Evolutionary conservation across 1,139 yeast species (phyloP).

Genomic region (Yamadazyma oceani): DNA sequence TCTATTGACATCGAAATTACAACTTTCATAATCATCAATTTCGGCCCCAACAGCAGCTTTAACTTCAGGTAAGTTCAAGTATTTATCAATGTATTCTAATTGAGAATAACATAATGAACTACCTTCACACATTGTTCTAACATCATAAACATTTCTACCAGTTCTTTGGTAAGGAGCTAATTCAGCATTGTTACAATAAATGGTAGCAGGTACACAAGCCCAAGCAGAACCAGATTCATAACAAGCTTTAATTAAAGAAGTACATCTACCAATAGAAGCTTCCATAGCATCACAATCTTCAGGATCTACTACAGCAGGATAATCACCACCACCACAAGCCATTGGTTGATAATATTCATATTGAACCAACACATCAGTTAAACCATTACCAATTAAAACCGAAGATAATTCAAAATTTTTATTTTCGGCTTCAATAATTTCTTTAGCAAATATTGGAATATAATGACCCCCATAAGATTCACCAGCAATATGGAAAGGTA

Average conservation of each 20-base stretch:
- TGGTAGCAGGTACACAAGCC: constrained; percentile 91
- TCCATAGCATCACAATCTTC: constrained; percentile 81
- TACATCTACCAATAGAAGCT: constrained; percentile 75
- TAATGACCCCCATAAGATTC: constrained; percentile 99
- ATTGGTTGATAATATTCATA: constrained; percentile 88
- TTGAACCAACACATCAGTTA: constrained; percentile 90
- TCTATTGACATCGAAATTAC: constrained; percentile 82
- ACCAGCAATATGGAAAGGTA: constrained; percentile 92
- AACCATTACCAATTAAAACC: constrained; percentile 92
- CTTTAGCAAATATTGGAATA: constrained; percentile 89
- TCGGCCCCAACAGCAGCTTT: constrained; percentile 90
- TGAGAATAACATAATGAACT: constrained; percentile 67
- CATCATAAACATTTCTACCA: constrained; percentile 92
- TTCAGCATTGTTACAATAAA: constrained; percentile 87
- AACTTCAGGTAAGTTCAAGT: constrained; percentile 37
- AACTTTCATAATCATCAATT: constrained; percentile 77
- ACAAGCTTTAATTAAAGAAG: constrained; percentile 76
- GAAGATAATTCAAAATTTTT: constrained; percentile 84
- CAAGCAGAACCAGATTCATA: constrained; percentile 76
- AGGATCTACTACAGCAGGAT: constrained; percentile 72
- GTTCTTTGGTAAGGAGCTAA: constrained; percentile 87
- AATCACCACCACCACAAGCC: constrained; percentile 97
- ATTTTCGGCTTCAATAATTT: constrained; percentile 74
- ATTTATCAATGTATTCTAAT: constrained; percentile 32
- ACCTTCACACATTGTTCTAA: constrained; percentile 83